Base-by-base conservation (phyloP, 257 asterid genomes). In the Penstemon barbatus region DNA sequence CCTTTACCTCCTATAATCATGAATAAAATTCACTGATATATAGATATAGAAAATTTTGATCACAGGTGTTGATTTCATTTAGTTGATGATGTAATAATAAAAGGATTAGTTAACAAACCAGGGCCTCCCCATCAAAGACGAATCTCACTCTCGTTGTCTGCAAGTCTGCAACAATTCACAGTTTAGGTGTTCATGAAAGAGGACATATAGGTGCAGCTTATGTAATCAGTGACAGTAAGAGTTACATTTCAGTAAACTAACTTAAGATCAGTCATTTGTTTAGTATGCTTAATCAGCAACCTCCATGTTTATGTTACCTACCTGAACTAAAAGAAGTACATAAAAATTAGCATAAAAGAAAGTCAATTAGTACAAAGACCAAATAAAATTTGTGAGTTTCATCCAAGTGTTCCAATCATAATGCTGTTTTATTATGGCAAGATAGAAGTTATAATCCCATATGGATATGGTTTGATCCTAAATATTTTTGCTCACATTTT, bases 241-340 rank as follows among this genome's bases (percentile, higher is more conserved):
- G 13, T 18, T 57, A 50, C 36, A 6, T 53, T 46, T 38, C 52
- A 19, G 54, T 5, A 46, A 65, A 50, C 61, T 12, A 5, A 9
- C 48, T n/a, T 7, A 41, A 41, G 57, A 69, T 39, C 9, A 8
- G 36, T 51, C 13, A 52, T 4, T 25, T 36, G 48, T 5, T 52
- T 7, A 56, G 42, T 50, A 33, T 13, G 10, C 6, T 2, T 11
- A 25, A 36, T 46, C 44, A 9, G 53, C 5, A 57, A 59, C 44
- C 12, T 49, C 25, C 2, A 12, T 1, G 15, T 9, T 2, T 2
- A 25, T 25, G 33, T 25, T 25, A 25, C 33, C 33, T 75, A 90
- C 98, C 98, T 92, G 98, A 57, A 93, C 85, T 69, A 93, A 79
- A n/a, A 90, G 84, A 55, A 93, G 97, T 57, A 90, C n/a, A n/a